Conservation (phyloP, 1,284 basidiomycete species). For the Cerioporus squamosus region DNA sequence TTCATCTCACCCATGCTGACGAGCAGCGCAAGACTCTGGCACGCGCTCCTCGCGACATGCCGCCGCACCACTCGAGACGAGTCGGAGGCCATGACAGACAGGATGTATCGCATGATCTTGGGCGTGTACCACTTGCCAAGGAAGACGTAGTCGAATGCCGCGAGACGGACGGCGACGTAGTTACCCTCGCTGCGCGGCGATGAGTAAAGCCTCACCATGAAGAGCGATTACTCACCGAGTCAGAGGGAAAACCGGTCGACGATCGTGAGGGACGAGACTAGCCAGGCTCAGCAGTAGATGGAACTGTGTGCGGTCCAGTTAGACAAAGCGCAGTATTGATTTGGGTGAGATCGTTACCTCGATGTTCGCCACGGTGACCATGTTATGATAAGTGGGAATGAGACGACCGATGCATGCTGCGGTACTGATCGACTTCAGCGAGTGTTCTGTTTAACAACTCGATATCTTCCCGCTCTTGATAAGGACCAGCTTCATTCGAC, state of each 20-base stretch:
- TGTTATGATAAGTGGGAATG: slow-evolving; percentile 94
- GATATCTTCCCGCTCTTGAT: slow-evolving; percentile 68
- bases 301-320: slow-evolving; percentile 53
- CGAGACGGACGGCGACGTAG: slow-evolving; percentile 87
- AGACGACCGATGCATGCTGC: slow-evolving; percentile 94
- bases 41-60: slow-evolving; percentile 85
- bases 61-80: slow-evolving; percentile 83
- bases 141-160: slow-evolving; percentile 94
- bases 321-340: slow-evolving; percentile 2
- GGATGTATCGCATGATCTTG: slow-evolving; percentile 86
- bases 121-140: slow-evolving; percentile 88
- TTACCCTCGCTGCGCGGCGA: slow-evolving; percentile 78
- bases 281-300: slow-evolving; percentile 82
- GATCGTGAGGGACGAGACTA: slow-evolving; percentile 82
- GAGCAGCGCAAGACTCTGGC: slow-evolving; percentile 87
- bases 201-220: slow-evolving; percentile 6
- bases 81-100: slow-evolving; percentile 89
- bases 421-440: slow-evolving; percentile 87
- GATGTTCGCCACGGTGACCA: slow-evolving; percentile 88
- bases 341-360: slow-evolving; percentile 56
- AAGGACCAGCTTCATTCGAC: slow-evolving; percentile 64
- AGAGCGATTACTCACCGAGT: slow-evolving; percentile 68
- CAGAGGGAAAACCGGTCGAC: slow-evolving; percentile 84
- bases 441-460: slow-evolving; percentile 74
- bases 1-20: slow-evolving; percentile 92